Evolutionary conservation across 2,329 filamentous ascomycete species (phyloP).

Genomic region (Pseudogymnoascus sp.): DNA sequence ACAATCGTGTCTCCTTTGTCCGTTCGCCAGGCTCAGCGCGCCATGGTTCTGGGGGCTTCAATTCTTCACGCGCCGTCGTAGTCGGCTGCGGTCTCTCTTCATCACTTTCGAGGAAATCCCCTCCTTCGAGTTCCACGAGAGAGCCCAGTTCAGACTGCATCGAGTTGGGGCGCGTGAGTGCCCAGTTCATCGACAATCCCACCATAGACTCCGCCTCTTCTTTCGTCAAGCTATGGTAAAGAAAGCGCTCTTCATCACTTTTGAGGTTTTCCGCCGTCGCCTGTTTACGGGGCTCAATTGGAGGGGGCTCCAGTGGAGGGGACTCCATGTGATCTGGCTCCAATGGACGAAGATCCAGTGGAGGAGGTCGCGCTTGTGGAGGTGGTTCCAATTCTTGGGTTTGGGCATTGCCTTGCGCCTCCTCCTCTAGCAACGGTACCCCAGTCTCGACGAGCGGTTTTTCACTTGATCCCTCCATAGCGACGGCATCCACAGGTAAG

Average conservation of each 20-base stretch:
- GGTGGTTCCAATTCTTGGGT: background rate
- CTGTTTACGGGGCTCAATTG: background rate
- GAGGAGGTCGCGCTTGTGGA: background rate
- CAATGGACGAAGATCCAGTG: background rate
- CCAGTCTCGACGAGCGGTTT: background rate
- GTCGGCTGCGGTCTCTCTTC: slow-evolving; percentile 22
- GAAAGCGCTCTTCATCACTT: background rate
- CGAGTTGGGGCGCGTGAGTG: slow-evolving; percentile 49
- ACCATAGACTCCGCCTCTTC: slow-evolving; percentile 54
- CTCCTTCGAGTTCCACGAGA: slow-evolving; percentile 43
- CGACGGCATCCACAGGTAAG: background rate
- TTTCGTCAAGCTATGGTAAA: slow-evolving; percentile 22
- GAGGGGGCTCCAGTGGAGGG: background rate
- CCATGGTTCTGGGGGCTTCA: slow-evolving; percentile 29
- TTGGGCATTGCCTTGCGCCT: background rate
- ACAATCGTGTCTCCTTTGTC: slow-evolving; percentile 27
- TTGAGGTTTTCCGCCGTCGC: background rate
- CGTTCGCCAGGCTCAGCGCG: slow-evolving; percentile 35
- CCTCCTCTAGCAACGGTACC: background rate
- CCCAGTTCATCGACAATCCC: slow-evolving; percentile 50
- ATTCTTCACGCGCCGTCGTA: background rate
- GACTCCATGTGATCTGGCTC: background rate
- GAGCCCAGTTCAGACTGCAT: slow-evolving; percentile 15
- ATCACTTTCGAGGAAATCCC: slow-evolving; percentile 35
- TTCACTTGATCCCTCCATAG: background rate